These are phyloP conservation scores for Fragaria ananassa DNA, from an alignment of 306 rosid species.

Conservation along the genomic window DNA sequence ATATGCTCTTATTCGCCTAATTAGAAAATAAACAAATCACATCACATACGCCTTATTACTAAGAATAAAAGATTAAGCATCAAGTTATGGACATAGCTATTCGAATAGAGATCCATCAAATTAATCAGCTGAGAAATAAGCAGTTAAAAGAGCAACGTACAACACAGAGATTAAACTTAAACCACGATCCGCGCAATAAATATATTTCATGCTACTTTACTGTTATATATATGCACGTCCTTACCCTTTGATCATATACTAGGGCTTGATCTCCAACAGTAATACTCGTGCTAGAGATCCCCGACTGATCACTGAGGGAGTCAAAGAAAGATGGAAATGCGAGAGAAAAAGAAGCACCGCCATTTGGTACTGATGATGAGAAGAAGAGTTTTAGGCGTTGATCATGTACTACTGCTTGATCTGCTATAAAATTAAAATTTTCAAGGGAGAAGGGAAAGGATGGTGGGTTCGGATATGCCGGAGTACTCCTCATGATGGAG, in stretches of 20 bases:
- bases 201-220: background rate
- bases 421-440: background rate
- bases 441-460: slow-evolving; percentile 33
- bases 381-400: slow-evolving; percentile 34
- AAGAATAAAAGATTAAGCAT: background rate
- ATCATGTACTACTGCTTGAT: slow-evolving; percentile 19
- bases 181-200: background rate
- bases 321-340: slow-evolving; percentile 30
- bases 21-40: background rate
- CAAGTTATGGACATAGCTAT: background rate
- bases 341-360: slow-evolving; percentile 34
- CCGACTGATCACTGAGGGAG: slow-evolving; percentile 31
- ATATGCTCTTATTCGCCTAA: slow-evolving; percentile 26
- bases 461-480: slow-evolving; percentile 45
- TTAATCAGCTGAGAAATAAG: background rate
- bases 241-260: slow-evolving; percentile 42
- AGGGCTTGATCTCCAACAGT: slow-evolving; percentile 22
- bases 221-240: background rate
- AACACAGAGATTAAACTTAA: background rate
- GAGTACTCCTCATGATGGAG: slow-evolving; percentile 34
- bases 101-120: background rate
- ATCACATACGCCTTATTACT: too few species aligned
- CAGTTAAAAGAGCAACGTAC: background rate
- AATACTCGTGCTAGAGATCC: slow-evolving; percentile 4
- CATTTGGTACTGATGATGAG: slow-evolving; percentile 4